Base-by-base conservation (phyloP, 1,284 basidiomycete genomes). In the Cryptococcus maquisensis region DNA sequence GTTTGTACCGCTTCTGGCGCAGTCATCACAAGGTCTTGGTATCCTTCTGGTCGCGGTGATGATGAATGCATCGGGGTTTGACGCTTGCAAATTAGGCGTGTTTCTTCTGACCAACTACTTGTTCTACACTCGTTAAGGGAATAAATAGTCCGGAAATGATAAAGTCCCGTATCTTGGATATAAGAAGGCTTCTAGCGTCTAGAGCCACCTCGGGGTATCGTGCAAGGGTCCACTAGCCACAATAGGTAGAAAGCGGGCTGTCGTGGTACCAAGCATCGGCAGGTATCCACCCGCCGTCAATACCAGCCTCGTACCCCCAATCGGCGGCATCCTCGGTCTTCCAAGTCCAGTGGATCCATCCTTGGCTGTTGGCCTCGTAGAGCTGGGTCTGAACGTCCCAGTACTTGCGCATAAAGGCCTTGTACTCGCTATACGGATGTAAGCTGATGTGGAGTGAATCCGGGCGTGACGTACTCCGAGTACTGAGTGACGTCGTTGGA, bases 201-300 rank as follows among this genome's bases (percentile, higher is more conserved):
- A 32, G 28, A 32, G 10, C 10, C 28, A 32, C 28, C 28, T 32
- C 10, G 40, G 40, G 40, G 40, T 42, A 42, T 23, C 18, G n/a
- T 18, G 18, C 20, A 7, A 32, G 1, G 7, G 28, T 32, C 45
- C 16, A 39, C 43, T 63, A 83, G 3, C 74, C 78, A 61, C 84
- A 86, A 49, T 85, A 80, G 50, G 71, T 44, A 37, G 54, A 39
- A 45, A 67, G 37, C 71, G 45, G 79, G 70, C 81, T 83, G 60
- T 74, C 35, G 55, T 80, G 75, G 40, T 81, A 45, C 1, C 79
- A 80, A 1, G 85, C 83, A 73, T 83, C 64, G 51, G 77, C 71
- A 12, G 91, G 90, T 71, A 95, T 93, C 88, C 88, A 93, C 21
- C 90, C 90, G 54, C 84, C 81, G 4, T 78, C 73, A 40, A 94